phyloP scores from a whole-genome alignment of 169 alveolate species.

The Neospora caninum region DNA sequence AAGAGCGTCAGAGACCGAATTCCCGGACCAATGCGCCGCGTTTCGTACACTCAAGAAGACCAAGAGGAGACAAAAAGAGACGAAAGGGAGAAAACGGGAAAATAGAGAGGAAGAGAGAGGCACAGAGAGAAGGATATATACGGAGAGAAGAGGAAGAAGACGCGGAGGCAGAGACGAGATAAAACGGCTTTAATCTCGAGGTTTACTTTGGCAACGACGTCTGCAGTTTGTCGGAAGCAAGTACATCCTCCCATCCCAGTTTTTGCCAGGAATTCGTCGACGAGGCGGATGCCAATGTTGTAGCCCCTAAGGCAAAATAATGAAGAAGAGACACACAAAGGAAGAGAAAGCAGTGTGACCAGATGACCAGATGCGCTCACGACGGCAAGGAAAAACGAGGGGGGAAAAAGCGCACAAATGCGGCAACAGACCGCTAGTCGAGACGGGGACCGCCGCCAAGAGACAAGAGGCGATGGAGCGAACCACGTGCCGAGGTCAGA shows the following conservation, averaged over 20 bases:
- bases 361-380: too few relatives aligned
- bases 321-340: background rate
- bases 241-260: conserved; percentile 80
- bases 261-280: conserved; percentile 93
- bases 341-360: background rate
- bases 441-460: too few relatives aligned
- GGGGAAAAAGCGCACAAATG: too few relatives aligned
- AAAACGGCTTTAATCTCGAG: background rate
- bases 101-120: background rate
- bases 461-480: too few relatives aligned
- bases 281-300: conserved; percentile 90
- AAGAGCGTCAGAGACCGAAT: too few relatives aligned
- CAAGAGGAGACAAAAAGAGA: background rate
- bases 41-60: background rate
- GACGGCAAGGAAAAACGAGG: too few relatives aligned
- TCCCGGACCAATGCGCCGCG: too few relatives aligned
- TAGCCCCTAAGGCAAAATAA: conserved; percentile 79
- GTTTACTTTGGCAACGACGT: conserved; percentile 73
- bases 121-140: background rate
- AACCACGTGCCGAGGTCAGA: too few relatives aligned
- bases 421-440: too few relatives aligned
- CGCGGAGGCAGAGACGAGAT: background rate
- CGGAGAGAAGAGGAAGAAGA: background rate
- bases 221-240: conserved; percentile 74
- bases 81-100: background rate